Base-by-base conservation (phyloP, 495 filamentous ascomycete genomes). In the Podospora comata region DNA sequence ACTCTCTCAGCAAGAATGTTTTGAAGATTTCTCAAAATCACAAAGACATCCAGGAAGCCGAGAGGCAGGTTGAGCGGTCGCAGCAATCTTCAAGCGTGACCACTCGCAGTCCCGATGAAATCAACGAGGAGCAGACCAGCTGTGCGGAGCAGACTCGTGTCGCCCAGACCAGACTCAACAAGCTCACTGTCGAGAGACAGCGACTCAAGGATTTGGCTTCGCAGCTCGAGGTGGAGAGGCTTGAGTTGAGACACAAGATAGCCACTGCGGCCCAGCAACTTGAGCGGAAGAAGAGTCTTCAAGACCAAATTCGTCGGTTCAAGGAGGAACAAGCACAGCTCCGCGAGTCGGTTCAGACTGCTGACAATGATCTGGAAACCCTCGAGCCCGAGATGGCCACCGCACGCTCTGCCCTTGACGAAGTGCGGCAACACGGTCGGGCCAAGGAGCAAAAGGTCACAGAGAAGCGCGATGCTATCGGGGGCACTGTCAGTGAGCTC, bases 31-130 rank as follows among this genome's bases (percentile, higher is more conserved):
- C 85, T 26, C 89, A 90, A 76, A 88, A 89, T 55, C 80, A 85
- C 71, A 84, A 82, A 62, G 92, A 97, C 44, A 89, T 95, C 63
- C 79, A 83, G 48, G 85, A 86, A 32, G 87, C 90, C 60, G 83
- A 90, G 71, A 79, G 79, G 64, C 89, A 96, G 73, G 88, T 96
- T 62, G 81, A 88, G 68, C 86, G 91, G 13, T 85, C 85, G 7
- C 92, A 93, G 67, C 87, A 97, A 71, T 86, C 89, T 62, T 86
- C 89, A 18, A 78, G 83, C 69, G 86, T 87, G 2, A 72, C 84
- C 18, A 80, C 85, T 5, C 87, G 90, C 68, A 90, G 90, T 6
- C 79, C 92, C 19, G 90, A 97, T 62, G 91, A 96, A 69, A 92
- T 98, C 67, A 91, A 93, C 70, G 86, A 90, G 18, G 85, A 95